These are phyloP conservation scores for Colletotrichum gigasporum DNA, from an alignment of 2,329 filamentous ascomycete species.

Conservation along the genomic window DNA sequence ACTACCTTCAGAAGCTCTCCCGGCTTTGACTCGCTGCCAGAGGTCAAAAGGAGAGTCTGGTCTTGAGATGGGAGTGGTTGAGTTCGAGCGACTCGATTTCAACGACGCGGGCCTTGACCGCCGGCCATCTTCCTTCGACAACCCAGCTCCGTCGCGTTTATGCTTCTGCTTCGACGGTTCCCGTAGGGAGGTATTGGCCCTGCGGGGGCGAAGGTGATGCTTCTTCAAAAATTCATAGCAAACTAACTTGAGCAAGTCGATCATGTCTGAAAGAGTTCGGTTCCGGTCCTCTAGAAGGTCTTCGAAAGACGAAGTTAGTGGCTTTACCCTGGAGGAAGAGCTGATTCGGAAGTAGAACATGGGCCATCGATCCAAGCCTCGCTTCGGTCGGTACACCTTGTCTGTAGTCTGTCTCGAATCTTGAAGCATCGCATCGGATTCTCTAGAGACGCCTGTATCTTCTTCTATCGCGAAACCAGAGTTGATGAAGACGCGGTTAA, in stretches of 20 bases:
- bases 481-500: slow-evolving; percentile 79
- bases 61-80: slow-evolving; percentile 12
- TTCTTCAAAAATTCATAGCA: slow-evolving; percentile 79
- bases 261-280: slow-evolving; percentile 58
- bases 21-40: slow-evolving; percentile 49
- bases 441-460: slow-evolving; percentile 42
- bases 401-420: slow-evolving; percentile 50
- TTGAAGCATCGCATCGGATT: slow-evolving; percentile 51
- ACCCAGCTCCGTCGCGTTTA: not conserved
- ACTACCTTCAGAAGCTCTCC: slow-evolving; percentile 28
- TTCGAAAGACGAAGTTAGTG: slow-evolving; percentile 32
- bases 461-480: slow-evolving; percentile 80
- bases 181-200: slow-evolving; percentile 33
- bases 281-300: slow-evolving; percentile 55
- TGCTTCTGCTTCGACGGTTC: not conserved
- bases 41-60: slow-evolving; percentile 45
- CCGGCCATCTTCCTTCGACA: not conserved
- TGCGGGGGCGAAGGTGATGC: slow-evolving; percentile 72
- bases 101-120: not conserved
- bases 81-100: slow-evolving; percentile 12
- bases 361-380: slow-evolving; percentile 82
- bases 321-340: not conserved
- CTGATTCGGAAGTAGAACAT: slow-evolving; percentile 86
- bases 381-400: slow-evolving; percentile 62
- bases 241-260: slow-evolving; percentile 74